phyloP scores from a whole-genome alignment of 306 rosid species.

The Quercus ilex region DNA sequence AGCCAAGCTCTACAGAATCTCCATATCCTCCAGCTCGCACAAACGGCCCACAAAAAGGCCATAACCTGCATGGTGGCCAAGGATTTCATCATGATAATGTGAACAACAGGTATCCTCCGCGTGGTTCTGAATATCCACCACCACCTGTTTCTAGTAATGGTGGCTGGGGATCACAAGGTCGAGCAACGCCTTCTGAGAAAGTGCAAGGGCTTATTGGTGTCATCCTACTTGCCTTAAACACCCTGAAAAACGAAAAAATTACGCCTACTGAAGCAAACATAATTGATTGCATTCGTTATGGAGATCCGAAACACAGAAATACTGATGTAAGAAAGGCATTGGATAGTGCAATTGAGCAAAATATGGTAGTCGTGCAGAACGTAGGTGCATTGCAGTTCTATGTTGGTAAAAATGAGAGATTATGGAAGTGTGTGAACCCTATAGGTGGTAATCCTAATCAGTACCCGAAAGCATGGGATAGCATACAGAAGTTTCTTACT shows the following conservation, averaged over 20 bases:
- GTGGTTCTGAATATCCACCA: constrained; percentile 41
- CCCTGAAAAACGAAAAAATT: constrained; percentile 61
- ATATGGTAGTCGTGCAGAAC: constrained; percentile 45
- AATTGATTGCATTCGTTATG: constrained; percentile 58
- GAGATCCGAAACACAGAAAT: constrained; percentile 52
- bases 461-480: constrained; percentile 49
- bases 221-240: constrained; percentile 53
- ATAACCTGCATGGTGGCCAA: constrained; percentile 41
- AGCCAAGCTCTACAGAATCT: constrained; percentile 40
- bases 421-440: constrained; percentile 74
- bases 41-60: constrained; percentile 51
- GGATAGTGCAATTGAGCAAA: constrained; percentile 53
- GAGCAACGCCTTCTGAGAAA: constrained; percentile 66
- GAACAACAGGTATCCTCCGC: constrained; percentile 47
- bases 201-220: constrained; percentile 61
- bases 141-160: constrained; percentile 46
- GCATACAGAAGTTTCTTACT: constrained; percentile 46
- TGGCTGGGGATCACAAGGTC: constrained; percentile 71
- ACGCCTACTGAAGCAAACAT: constrained; percentile 71
- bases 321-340: constrained; percentile 66
- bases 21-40: constrained; percentile 35
- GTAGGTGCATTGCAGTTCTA: constrained; percentile 54
- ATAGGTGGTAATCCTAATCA: constrained; percentile 41
- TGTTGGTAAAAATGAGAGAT: constrained; percentile 44
- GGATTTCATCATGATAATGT: constrained; percentile 30